Base-by-base conservation (phyloP, 2,329 filamentous ascomycete genomes). In the Coniochaeta sp. region DNA sequence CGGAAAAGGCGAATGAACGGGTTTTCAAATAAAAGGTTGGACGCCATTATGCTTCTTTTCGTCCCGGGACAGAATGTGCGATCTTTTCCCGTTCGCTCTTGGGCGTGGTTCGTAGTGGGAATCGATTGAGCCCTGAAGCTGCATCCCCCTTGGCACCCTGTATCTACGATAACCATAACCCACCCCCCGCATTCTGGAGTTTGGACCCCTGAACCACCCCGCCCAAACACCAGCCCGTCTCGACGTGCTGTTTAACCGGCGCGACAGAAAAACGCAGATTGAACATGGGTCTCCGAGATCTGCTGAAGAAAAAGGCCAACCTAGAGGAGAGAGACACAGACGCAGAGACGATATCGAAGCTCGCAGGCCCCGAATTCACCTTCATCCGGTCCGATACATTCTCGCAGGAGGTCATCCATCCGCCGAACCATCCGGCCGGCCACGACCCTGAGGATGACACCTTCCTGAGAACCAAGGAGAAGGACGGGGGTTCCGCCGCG, bases 351-450 rank as follows among this genome's bases (percentile, higher is more conserved):
- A 67, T 74, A 58, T 66, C 72, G 52, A 71, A 67, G 59, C 70
- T 77, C 44, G 70, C 71, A 58, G 71, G 79, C 1, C 87, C 89
- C 60, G 86, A 90, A 66, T 91, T 97, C 77, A 91, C 82, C 64
- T 91, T 97, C 76, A 82, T 95, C 69, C 88, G 92, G 63, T 89
- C 90, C 65, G 93, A 96, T 70, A 96, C 93, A 1, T 76, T 86
- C 65, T 86, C 88, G 1, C 84, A 92, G 71, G 91, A 97, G 72
- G 78, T 89, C 65, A 90, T 96, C 71, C 79, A 85, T 60, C 89
- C 90, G 12, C 89, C 91, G 7, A 72, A 64, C 67, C 69, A 67
- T 64, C 69, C 64, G 63, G 34, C 57, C n/a, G n/a, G n/a, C 55
- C 57, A 57, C 38, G 62, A 64, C 55, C 55, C 38, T 22, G 59